A percentile compares a stretch with the other conserved stretches of the same genome.
These are phyloP conservation scores for Fusarium keratoplasticum DNA, from an alignment of 2,329 filamentous ascomycete species.

Conservation along the genomic window DNA sequence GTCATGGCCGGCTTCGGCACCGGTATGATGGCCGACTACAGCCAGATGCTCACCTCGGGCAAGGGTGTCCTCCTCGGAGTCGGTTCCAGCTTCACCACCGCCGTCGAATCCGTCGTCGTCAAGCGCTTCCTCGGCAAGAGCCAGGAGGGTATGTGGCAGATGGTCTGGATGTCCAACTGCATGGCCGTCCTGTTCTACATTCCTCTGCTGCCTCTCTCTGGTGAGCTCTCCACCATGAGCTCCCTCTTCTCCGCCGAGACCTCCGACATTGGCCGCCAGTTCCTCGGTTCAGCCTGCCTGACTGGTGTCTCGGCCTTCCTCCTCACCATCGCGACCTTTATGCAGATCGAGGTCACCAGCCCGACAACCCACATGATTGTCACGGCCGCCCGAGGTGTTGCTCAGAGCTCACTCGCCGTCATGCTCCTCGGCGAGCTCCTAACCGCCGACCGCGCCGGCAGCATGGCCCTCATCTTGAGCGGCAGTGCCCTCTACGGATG, in stretches of 20 bases:
- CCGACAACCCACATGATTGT: slow-evolving; percentile 46
- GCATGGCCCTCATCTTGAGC: slow-evolving; percentile 41
- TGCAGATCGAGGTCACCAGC: slow-evolving; percentile 45
- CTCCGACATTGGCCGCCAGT: slow-evolving; percentile 32
- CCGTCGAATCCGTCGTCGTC: slow-evolving; percentile 43
- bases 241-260: slow-evolving; percentile 32
- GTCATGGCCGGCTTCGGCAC: slow-evolving; percentile 45
- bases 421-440: slow-evolving; percentile 41
- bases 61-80: slow-evolving; percentile 42
- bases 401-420: slow-evolving; percentile 42
- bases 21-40: slow-evolving; percentile 44
- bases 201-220: slow-evolving; percentile 41
- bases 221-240: slow-evolving; percentile 36
- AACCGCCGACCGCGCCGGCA: slow-evolving; percentile 42
- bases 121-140: slow-evolving; percentile 43
- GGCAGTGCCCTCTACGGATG: slow-evolving; percentile 43
- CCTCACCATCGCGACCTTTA: slow-evolving; percentile 43
- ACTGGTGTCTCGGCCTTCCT: slow-evolving; percentile 43
- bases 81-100: slow-evolving; percentile 43
- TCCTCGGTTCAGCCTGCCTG: slow-evolving; percentile 38
- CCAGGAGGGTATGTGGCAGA: slow-evolving; percentile 45
- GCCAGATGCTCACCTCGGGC: slow-evolving; percentile 43
- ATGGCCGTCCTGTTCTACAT: slow-evolving; percentile 43
- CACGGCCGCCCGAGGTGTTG: slow-evolving; percentile 42
- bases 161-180: slow-evolving; percentile 45